Percentiles rank a stretch among this genome's conserved stretches.
Evolutionary conservation across 805 yeast species (phyloP).

Genomic region (Sugiyamaella boreocaroliniensis): DNA sequence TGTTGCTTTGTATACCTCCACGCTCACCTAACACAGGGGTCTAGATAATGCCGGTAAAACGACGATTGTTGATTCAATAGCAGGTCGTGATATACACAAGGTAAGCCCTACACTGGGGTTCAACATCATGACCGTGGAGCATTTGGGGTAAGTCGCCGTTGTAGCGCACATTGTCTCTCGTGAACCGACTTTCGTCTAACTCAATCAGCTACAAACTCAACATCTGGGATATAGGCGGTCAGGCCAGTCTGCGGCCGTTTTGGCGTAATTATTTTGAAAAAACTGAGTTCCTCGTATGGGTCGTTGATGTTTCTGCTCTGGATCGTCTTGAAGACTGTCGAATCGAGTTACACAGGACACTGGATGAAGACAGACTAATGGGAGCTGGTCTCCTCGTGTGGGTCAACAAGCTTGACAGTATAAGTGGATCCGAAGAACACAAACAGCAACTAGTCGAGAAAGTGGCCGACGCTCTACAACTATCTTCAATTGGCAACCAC

Average conservation of each 20-base stretch:
- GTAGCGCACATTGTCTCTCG: too few relatives aligned
- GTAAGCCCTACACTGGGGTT: constrained; percentile 90
- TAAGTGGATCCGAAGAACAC: constrained; percentile 26
- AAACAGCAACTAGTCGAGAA: constrained; percentile 10
- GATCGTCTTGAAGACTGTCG: constrained; percentile 61
- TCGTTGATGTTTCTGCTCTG: constrained; percentile 59
- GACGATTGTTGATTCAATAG: constrained; percentile 59
- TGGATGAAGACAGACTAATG: constrained; percentile 59
- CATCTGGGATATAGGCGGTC: constrained; percentile 86
- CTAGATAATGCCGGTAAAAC: constrained; percentile 91
- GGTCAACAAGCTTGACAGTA: constrained; percentile 68
- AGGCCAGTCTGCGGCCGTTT: constrained; percentile 69
- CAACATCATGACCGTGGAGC: constrained; percentile 55
- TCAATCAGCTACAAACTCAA: constrained; percentile 27
- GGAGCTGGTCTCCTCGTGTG: constrained; percentile 64
- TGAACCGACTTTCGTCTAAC: not conserved
- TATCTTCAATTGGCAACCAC: constrained; percentile 34
- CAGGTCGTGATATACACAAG: constrained; percentile 43
- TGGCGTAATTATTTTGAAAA: constrained; percentile 92
- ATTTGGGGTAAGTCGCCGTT: constrained; percentile 33
- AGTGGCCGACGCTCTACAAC: constrained; percentile 24
- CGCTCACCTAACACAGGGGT: constrained; percentile 39
- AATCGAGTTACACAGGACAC: constrained; percentile 53
- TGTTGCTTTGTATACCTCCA: constrained; percentile 12
- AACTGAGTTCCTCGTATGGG: constrained; percentile 78